Conservation (phyloP, 257 asterid genomes). For the Nicotiana benthamiana region DNA sequence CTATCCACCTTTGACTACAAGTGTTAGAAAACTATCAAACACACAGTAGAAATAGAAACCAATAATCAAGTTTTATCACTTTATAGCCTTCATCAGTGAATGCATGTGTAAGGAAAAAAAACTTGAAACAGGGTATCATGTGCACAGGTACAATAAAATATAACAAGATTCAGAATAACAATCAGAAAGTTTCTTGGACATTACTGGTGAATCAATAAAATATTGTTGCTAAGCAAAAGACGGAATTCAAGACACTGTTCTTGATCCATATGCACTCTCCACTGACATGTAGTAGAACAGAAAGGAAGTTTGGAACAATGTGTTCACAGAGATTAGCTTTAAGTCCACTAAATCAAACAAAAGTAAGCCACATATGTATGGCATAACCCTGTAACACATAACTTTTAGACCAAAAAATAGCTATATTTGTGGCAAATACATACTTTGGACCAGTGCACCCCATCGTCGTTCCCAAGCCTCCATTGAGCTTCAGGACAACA, state of each 20-base stretch:
- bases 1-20: background rate
- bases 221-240: background rate
- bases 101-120: background rate
- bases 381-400: background rate
- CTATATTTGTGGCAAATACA: constrained; percentile 7
- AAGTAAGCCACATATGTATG: background rate
- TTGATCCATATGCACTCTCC: background rate
- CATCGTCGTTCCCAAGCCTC: constrained; percentile 99
- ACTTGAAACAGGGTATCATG: background rate
- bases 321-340: background rate
- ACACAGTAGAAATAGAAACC: background rate
- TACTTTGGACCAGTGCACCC: constrained; percentile 99
- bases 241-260: background rate
- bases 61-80: background rate
- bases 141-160: background rate
- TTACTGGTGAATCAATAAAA: background rate
- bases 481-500: constrained; percentile 92
- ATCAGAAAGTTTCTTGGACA: background rate
- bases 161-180: background rate
- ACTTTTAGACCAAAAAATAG: background rate
- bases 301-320: background rate
- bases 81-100: background rate
- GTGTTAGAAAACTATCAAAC: background rate
- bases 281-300: background rate
- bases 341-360: background rate